These are phyloP conservation scores for Metschnikowia vanudenii DNA, from an alignment of 805 yeast genomes.

Conservation along the genomic window DNA sequence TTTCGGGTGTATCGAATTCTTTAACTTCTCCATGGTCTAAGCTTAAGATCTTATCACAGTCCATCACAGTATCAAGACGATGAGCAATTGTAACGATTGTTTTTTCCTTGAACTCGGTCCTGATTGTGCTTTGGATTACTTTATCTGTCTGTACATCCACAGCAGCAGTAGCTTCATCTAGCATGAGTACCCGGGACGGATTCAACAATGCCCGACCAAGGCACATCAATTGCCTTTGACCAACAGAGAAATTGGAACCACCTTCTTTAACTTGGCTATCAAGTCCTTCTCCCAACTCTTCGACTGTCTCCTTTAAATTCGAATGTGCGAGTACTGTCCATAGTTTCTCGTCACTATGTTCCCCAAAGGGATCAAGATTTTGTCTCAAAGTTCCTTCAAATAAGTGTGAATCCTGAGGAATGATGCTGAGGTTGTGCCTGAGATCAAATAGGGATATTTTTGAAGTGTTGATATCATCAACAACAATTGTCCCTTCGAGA, in stretches of 20 bases:
- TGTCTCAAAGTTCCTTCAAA: conserved; percentile 26
- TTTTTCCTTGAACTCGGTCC: conserved; percentile 25
- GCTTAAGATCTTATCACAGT: conserved; percentile 27
- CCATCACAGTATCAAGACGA: conserved; percentile 29
- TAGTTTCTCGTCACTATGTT: conserved; percentile 22
- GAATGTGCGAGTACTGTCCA: conserved; percentile 26
- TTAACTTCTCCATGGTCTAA: conserved; percentile 25
- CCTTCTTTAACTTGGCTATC: conserved; percentile 23
- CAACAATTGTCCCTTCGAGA: conserved; percentile 19
- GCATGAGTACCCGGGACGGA: conserved; percentile 16
- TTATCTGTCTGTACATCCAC: conserved; percentile 30
- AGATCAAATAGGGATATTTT: conserved; percentile 21
- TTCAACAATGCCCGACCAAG: conserved; percentile 27
- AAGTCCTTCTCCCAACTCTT: conserved; percentile 18
- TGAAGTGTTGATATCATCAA: conserved; percentile 21
- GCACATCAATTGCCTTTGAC: conserved; percentile 26
- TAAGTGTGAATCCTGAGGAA: conserved; percentile 29
- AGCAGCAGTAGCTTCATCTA: conserved; percentile 29
- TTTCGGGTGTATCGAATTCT: conserved; percentile 44
- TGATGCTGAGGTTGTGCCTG: conserved; percentile 25
- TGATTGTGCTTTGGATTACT: conserved; percentile 27
- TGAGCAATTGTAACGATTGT: conserved; percentile 31
- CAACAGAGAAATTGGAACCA: conserved; percentile 27
- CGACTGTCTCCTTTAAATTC: conserved; percentile 20
- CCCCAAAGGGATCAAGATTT: conserved; percentile 66